Percentiles rank a stretch among this genome's conserved stretches.
These are phyloP conservation scores for Pythium plurisporium DNA, from an alignment of 352 stramenopile species.

Conservation along the genomic window DNA sequence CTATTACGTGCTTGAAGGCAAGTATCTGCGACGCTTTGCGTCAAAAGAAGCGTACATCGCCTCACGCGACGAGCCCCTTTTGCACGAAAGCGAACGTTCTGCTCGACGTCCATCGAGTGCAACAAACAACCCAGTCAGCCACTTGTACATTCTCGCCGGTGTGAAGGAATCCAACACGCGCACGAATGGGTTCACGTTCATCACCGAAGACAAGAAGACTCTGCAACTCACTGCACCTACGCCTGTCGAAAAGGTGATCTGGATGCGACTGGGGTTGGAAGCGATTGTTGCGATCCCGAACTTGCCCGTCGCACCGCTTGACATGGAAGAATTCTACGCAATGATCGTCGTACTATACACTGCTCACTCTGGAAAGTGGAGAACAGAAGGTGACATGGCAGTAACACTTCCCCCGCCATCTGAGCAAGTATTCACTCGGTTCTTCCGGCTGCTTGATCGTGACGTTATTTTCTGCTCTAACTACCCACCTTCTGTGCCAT, in stretches of 20 bases:
- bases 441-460: constrained; percentile 82
- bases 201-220: constrained; percentile 84
- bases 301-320: constrained; percentile 68
- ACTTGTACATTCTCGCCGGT: constrained; percentile 75
- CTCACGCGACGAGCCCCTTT: constrained; percentile 65
- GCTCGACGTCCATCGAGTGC: constrained; percentile 36
- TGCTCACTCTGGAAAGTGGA: constrained; percentile 69
- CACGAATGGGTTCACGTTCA: constrained; percentile 84
- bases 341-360: constrained; percentile 88
- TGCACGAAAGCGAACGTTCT: constrained; percentile 43
- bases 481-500: constrained; percentile 84
- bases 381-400: constrained; percentile 83
- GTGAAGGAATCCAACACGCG: constrained; percentile 82
- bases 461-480: constrained; percentile 87
- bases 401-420: constrained; percentile 81
- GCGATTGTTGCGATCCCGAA: constrained; percentile 83
- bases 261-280: constrained; percentile 81
- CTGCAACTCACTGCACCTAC: constrained; percentile 72
- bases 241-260: constrained; percentile 83
- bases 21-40: constrained; percentile 76
- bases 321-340: constrained; percentile 88
- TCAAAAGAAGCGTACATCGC: constrained; percentile 83
- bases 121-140: constrained; percentile 43
- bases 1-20: constrained; percentile 84
- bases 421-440: constrained; percentile 83